Conservation (phyloP, 2,329 filamentous ascomycete species). For the Penicillium griseofulvum region DNA sequence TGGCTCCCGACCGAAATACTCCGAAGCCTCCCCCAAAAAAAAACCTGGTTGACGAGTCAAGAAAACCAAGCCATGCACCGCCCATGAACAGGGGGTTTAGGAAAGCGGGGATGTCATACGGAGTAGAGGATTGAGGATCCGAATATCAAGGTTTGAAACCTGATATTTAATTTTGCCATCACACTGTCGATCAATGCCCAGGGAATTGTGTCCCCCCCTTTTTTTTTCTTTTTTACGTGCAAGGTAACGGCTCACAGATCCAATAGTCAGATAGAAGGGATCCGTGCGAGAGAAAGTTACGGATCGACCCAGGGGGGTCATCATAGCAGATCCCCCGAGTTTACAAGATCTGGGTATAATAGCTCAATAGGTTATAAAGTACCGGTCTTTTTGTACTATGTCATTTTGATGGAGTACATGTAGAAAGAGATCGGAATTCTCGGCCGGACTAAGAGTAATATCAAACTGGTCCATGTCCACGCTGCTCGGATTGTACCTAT, state of each 20-base stretch:
- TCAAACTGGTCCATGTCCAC: not conserved
- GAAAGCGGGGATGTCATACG: not conserved
- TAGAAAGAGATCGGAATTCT: constrained; percentile 6
- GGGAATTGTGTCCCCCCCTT: constrained; percentile 3
- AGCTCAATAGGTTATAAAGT: not conserved
- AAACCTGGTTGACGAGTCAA: constrained; percentile 9
- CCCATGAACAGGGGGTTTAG: constrained; percentile 4
- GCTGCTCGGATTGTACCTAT: not conserved
- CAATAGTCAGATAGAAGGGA: constrained; percentile 25
- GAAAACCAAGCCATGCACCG: not conserved
- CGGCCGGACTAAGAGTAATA: constrained; percentile 8
- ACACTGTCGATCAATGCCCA: not conserved
- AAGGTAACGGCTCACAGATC: constrained; percentile 25
- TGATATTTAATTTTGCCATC: not conserved
- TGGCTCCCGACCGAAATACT: constrained; percentile 14
- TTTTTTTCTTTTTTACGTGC: not conserved
- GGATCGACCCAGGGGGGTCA: constrained; percentile 21
- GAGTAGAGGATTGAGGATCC: constrained; percentile 1
- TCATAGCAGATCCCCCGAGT: constrained; percentile 17
- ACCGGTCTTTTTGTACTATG: not conserved
- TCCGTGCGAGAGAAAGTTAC: constrained; percentile 20
- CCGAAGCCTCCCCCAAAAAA: constrained; percentile 15
- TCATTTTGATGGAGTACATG: no score
- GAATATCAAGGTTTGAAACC: not conserved
- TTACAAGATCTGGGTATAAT: not conserved